Evolutionary conservation across 805 yeast species (phyloP).

Genomic region (Suhomyces sp.): DNA sequence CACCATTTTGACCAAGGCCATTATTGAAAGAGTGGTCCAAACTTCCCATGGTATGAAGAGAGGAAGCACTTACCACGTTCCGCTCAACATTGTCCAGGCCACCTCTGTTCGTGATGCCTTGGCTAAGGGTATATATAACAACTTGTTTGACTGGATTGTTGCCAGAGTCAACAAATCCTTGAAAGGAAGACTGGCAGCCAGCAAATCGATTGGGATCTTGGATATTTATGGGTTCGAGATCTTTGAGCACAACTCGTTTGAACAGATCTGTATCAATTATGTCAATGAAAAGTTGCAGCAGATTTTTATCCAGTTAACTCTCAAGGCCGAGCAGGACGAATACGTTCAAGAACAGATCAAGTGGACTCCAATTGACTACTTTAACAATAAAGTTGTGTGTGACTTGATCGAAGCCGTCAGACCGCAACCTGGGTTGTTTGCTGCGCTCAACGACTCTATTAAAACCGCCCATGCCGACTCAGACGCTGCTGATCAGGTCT

Average conservation of each 20-base stretch:
- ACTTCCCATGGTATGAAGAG: constrained; percentile 86
- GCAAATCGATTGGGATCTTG: constrained; percentile 83
- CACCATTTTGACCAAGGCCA: constrained; percentile 58
- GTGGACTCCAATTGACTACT: constrained; percentile 97
- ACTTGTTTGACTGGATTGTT: constrained; percentile 95
- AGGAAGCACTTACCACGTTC: constrained; percentile 93
- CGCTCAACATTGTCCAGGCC: constrained; percentile 88
- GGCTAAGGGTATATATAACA: constrained; percentile 90
- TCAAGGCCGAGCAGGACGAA: constrained; percentile 97
- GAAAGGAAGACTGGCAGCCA: constrained; percentile 39
- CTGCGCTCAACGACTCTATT: constrained; percentile 93
- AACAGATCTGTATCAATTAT: constrained; percentile 92
- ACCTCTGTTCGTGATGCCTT: constrained; percentile 92
- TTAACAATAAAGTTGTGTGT: constrained; percentile 94
- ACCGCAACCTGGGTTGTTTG: constrained; percentile 91
- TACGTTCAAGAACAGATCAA: constrained; percentile 91
- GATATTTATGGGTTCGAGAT: constrained; percentile 97
- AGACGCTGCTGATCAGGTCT: constrained; percentile 92
- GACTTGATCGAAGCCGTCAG: constrained; percentile 90
- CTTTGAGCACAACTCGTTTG: constrained; percentile 91
- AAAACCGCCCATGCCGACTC: constrained; percentile 99
- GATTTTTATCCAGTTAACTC: constrained; percentile 90
- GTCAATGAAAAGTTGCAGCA: constrained; percentile 96
- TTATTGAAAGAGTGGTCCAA: constrained; percentile 81
- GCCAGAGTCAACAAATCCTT: constrained; percentile 82